Conservation (phyloP, 2,329 filamentous ascomycete genomes). For the Cladosporium colombiae region DNA sequence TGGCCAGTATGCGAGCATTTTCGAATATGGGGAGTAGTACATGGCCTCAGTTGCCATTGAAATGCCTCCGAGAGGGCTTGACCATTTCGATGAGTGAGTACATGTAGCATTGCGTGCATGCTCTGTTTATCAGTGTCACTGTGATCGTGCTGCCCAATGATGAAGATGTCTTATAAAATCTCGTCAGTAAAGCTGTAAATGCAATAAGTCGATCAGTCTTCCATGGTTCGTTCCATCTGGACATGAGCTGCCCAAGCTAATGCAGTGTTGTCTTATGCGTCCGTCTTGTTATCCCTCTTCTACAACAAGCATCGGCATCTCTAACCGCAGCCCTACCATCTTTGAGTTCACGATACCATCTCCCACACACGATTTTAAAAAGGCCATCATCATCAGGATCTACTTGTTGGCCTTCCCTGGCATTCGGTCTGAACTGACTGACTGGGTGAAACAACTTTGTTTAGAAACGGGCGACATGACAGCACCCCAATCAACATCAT, state of each 20-base stretch:
- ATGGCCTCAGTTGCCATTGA: no score
- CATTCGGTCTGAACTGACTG: neutral
- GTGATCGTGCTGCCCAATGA: neutral
- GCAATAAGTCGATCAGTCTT: neutral
- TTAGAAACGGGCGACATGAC: neutral
- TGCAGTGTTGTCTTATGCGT: neutral
- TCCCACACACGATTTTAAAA: neutral
- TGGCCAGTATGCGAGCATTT: no score
- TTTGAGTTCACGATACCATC: neutral
- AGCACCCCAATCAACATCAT: neutral
- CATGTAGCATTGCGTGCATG: neutral
- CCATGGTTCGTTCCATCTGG: neutral
- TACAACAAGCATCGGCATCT: neutral
- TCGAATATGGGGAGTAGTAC: no score
- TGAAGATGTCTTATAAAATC: neutral
- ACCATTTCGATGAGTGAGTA: neutral
- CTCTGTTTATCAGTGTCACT: neutral
- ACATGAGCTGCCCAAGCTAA: neutral
- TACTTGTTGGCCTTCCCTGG: neutral
- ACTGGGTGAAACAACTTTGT: neutral
- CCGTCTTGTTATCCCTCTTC: neutral
- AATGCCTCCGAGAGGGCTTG: no score
- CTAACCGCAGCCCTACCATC: neutral
- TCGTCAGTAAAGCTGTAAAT: neutral
- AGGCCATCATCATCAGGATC: neutral